Conservation (phyloP, 2,329 filamentous ascomycete species). For the Ophiostoma tasmaniense region DNA sequence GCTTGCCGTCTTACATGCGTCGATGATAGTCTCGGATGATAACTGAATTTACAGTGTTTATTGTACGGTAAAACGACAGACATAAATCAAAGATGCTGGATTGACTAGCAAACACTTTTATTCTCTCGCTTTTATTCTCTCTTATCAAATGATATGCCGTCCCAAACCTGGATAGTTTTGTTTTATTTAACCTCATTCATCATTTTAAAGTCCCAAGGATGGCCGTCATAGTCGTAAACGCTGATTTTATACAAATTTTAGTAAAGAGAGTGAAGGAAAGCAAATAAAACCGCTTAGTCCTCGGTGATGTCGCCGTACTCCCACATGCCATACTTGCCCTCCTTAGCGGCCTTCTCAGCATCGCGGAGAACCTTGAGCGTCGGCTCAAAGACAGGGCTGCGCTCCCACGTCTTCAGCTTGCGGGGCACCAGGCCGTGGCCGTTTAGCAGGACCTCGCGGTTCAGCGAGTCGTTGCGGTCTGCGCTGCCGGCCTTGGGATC, state of each 20-base stretch:
- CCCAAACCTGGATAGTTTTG: neutral
- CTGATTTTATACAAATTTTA: neutral
- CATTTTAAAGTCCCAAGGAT: neutral
- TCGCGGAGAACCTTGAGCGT: conserved; percentile 64
- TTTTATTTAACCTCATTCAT: neutral
- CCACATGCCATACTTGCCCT: conserved; percentile 80
- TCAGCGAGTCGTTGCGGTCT: conserved; percentile 69
- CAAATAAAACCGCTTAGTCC: conserved; percentile 45
- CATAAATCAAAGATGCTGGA: neutral
- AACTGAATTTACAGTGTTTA: too few relatives aligned
- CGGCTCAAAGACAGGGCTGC: conserved; percentile 57
- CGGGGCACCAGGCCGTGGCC: conserved; percentile 85
- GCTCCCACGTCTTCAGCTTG: conserved; percentile 89
- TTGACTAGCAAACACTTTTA: neutral
- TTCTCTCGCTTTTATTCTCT: neutral
- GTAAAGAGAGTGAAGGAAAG: neutral
- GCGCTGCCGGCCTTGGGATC: conserved; percentile 58
- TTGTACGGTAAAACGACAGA: neutral
- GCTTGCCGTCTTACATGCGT: neutral
- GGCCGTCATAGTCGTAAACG: neutral
- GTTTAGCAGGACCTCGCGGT: conserved; percentile 74
- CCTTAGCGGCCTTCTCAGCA: conserved; percentile 71
- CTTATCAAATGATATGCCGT: neutral
- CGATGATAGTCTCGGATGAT: too few relatives aligned
- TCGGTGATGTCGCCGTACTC: conserved; percentile 96